Conservation (phyloP, 202 grass and related monocot species). For the Musa balbisiana region DNA sequence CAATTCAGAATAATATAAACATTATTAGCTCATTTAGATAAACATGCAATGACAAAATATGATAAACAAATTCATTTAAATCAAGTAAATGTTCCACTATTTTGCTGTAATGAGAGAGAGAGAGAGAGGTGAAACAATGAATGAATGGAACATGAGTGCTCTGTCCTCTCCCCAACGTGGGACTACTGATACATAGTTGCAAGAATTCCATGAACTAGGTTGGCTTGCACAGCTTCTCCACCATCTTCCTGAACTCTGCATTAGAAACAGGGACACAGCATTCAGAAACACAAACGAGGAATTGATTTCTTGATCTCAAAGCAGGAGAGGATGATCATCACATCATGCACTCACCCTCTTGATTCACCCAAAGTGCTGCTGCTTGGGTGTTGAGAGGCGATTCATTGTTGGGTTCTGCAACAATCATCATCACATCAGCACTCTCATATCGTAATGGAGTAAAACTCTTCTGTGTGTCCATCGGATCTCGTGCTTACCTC, state of each 20-base stretch:
- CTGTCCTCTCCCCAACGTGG: too few species aligned
- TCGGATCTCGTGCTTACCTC: slow-evolving; percentile 31
- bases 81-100: too few species aligned
- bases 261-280: neutral
- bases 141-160: too few species aligned
- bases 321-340: slow-evolving; percentile 7
- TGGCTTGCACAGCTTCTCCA: slow-evolving; percentile 79
- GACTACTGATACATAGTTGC: too few species aligned
- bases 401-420: slow-evolving; percentile 89
- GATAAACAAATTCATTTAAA: too few species aligned
- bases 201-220: neutral
- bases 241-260: slow-evolving; percentile 92
- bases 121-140: too few species aligned
- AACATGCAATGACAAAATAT: too few species aligned
- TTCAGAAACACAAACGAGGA: neutral
- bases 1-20: too few species aligned
- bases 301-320: too few species aligned
- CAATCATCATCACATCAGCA: slow-evolving; percentile 34
- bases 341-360: slow-evolving; percentile 61
- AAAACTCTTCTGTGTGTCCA: neutral
- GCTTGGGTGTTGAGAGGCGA: slow-evolving; percentile 90
- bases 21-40: too few species aligned
- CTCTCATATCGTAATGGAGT: too few species aligned
- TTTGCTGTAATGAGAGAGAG: too few species aligned
- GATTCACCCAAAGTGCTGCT: slow-evolving; percentile 80